phyloP scores from a whole-genome alignment of 2,329 filamentous ascomycete species.

The Clonostachys sp. region DNA sequence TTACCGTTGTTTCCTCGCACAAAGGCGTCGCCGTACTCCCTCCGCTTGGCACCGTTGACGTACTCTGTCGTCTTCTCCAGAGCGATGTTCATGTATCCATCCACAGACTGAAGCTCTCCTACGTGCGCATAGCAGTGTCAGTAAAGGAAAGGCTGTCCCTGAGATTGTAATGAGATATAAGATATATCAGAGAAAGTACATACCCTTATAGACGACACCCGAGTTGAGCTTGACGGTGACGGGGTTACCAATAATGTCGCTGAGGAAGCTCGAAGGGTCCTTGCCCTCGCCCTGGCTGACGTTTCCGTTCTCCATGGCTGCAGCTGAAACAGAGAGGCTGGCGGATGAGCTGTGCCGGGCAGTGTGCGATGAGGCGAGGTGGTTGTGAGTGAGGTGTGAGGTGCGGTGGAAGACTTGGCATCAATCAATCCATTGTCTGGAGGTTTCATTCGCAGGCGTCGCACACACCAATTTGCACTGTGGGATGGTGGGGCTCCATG shows the following conservation, averaged over 20 bases:
- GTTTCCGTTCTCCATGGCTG: constrained; percentile 70
- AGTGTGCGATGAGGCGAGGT: constrained; percentile 1
- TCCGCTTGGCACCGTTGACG: constrained; percentile 76
- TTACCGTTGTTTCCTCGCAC: constrained; percentile 93
- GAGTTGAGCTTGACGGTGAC: constrained; percentile 98
- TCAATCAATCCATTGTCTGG: constrained; percentile 4
- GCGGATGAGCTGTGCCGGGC: neutral
- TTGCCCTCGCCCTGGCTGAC: constrained; percentile 66
- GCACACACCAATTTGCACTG: too few relatives aligned
- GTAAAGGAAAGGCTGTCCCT: neutral
- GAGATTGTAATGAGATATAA: neutral
- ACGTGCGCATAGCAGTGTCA: constrained; percentile 7
- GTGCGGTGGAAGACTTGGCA: constrained; percentile 6
- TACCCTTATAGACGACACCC: constrained; percentile 97
- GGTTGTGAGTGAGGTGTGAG: neutral
- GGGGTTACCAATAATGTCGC: constrained; percentile 88
- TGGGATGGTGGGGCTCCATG: too few relatives aligned
- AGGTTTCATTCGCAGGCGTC: neutral
- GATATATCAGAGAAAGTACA: neutral
- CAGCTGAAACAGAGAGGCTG: neutral
- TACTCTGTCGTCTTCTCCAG: constrained; percentile 93
- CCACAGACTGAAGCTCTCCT: constrained; percentile 95
- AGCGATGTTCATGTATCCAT: constrained; percentile 99
- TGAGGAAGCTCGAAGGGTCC: constrained; percentile 89
- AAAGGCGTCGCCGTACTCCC: constrained; percentile 90